Evolutionary conservation across 371 early-diverging fungal species (phyloP).

Genomic region (Rhizopus stolonifer): DNA sequence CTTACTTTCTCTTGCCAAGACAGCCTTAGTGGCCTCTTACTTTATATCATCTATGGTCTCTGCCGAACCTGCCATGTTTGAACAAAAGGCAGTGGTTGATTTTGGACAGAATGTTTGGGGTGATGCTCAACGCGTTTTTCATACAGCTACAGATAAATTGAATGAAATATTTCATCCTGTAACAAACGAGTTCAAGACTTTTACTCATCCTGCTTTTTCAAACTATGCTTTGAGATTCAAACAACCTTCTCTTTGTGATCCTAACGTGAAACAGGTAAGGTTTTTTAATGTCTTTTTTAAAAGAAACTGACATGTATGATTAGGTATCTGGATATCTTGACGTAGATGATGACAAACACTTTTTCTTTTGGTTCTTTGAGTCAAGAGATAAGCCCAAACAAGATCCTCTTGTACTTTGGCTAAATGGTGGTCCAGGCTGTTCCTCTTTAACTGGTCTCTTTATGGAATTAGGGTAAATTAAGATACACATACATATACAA

Average conservation of each 20-base stretch:
- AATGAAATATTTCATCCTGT: constrained; percentile 25
- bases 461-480: constrained; percentile 68
- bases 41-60: constrained; percentile 11
- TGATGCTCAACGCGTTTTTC: constrained; percentile 22
- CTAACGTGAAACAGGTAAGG: constrained; percentile 36
- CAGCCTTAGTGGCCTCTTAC: constrained; percentile 21
- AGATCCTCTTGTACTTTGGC: constrained; percentile 74
- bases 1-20: constrained; percentile 25
- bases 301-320: not conserved
- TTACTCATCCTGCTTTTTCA: constrained; percentile 66
- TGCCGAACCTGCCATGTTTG: constrained; percentile 26
- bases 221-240: constrained; percentile 73
- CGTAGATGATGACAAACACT: constrained; percentile 62
- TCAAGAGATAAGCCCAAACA: constrained; percentile 61
- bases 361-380: constrained; percentile 79
- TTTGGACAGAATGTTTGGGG: constrained; percentile 28
- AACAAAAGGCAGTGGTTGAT: constrained; percentile 27
- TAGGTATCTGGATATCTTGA: constrained; percentile 79
- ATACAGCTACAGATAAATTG: constrained; percentile 15
- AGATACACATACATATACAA: too few relatives aligned
- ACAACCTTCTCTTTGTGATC: constrained; percentile 61
- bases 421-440: constrained; percentile 85
- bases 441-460: constrained; percentile 71
- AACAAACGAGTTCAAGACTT: constrained; percentile 30
- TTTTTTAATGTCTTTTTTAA: not conserved